Base-by-base conservation (phyloP, 2,329 filamentous ascomycete genomes). In the Phoma sp. region DNA sequence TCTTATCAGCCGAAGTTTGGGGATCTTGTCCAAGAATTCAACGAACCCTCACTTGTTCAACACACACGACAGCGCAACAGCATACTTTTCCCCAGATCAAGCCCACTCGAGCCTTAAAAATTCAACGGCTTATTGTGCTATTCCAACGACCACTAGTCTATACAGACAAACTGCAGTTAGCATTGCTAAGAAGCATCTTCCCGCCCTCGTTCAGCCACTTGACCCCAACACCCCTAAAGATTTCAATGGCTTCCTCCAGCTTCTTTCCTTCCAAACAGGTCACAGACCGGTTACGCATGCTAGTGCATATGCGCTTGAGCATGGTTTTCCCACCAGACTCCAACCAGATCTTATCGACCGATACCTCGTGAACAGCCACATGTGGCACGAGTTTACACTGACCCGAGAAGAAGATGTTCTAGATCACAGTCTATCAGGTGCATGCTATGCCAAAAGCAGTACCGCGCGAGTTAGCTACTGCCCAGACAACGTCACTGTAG, bases 131-230 rank as follows among this genome's bases (percentile, higher is more conserved):
- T 15, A 14, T n/a, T 45, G 11, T 33, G 10, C 39, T 38, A 25
- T 37, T 37, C 39, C 23, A 32, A 26, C 33, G 10, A 49, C 21
- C 26, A 49, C 36, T 7, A 49, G 46, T 34, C 15, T 25, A n/a
- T 49, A 49, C 25, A 37, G 39, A n/a, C 17, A 51, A 38, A 43
- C 28, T 14, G 39, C 40, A 21, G 34, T 33, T 5, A 51, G 47
- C 39, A 51, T 51, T 30, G 47, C 47, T 32, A 51, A 51, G 47
- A 51, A 51, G 39, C 32, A 51, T 39, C 21, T 51, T 11, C 32
- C 21, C 6, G n/a, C 20, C 29, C 39, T 51, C 2, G 33, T 51
- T 38, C 11, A 15, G 38, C 17, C 23, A 32, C 45, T 51, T 18
- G 25, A 51, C 25, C 47, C 40, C 15, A 51, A 37, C 25, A 51